phyloP scores from a whole-genome alignment of 176 grass and related monocot species.

The Elaeis guineensis region DNA sequence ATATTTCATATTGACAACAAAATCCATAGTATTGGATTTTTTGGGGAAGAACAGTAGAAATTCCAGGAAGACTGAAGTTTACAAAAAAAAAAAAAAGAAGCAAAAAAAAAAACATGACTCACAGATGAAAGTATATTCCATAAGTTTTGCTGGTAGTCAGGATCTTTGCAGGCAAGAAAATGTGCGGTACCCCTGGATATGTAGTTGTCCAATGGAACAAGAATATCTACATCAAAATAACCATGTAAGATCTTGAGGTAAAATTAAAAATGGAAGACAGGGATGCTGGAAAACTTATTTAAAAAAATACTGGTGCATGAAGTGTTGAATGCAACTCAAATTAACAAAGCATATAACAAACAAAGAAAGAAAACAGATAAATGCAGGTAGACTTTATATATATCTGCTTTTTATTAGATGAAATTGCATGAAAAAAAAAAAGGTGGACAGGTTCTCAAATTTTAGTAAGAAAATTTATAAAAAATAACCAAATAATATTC shows the following conservation, averaged over 20 bases:
- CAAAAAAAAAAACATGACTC: slow-evolving; percentile 11
- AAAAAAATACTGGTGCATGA: background rate
- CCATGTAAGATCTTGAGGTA: no score
- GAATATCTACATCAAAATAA: slow-evolving; percentile 46
- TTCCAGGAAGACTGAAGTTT: background rate
- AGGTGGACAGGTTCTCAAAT: no score
- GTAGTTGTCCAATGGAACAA: slow-evolving; percentile 86
- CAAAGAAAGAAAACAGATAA: no score
- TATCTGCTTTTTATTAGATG: no score
- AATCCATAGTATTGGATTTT: no score
- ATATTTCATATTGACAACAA: no score
- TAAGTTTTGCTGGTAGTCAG: slow-evolving; percentile 81
- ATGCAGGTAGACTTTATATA: no score
- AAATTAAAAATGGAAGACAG: background rate
- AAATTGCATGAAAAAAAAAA: no score
- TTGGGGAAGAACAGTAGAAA: no score
- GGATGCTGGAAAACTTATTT: background rate
- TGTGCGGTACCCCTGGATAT: slow-evolving; percentile 67
- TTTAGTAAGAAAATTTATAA: no score
- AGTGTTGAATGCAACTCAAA: background rate
- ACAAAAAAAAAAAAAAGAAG: background rate
- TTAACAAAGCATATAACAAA: background rate
- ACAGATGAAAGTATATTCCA: slow-evolving; percentile 72
- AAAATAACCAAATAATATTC: no score
- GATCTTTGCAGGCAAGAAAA: slow-evolving; percentile 76